Conservation (phyloP, 768 basidiomycete species). For the Lactifluus subvellereus region DNA sequence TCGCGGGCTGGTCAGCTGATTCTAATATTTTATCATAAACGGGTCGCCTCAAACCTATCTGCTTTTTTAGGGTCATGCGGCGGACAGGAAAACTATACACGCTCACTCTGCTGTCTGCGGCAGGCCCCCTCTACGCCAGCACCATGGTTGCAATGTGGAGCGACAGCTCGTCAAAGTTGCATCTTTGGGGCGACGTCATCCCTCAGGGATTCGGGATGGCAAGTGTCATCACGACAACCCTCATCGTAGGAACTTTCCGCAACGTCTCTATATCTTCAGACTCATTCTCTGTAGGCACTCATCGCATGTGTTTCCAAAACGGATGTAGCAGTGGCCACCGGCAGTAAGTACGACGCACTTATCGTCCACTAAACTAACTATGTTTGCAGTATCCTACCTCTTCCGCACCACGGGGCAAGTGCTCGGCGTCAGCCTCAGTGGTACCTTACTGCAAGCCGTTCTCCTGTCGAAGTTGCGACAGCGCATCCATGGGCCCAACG, state of each 20-base stretch:
- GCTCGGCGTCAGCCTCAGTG: conserved; percentile 84
- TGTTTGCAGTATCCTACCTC: conserved; percentile 72
- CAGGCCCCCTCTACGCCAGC: conserved; percentile 53
- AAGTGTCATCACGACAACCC: conserved; percentile 76
- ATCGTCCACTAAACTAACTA: not conserved
- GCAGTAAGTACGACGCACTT: conserved; percentile 53
- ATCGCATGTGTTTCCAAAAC: conserved; percentile 74
- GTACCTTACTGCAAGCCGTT: conserved; percentile 77
- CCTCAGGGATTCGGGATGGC: conserved; percentile 84
- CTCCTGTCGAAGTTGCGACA: conserved; percentile 62
- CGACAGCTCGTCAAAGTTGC: conserved; percentile 49
- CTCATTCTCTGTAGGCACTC: conserved; percentile 57
- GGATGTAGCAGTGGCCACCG: conserved; percentile 85
- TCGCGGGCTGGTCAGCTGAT: conserved; percentile 71
- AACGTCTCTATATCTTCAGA: not conserved
- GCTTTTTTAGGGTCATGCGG: conserved; percentile 63
- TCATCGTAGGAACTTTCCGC: conserved; percentile 53
- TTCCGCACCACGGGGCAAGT: conserved; percentile 95
- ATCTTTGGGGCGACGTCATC: conserved; percentile 73
- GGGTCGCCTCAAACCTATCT: conserved; percentile 6
- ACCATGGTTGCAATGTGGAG: conserved; percentile 62
- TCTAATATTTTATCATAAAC: not conserved
- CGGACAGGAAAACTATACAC: conserved; percentile 80
- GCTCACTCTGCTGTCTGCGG: conserved; percentile 63
- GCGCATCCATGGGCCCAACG: conserved; percentile 70